Evolutionary conservation across 352 stramenopile genomes (phyloP), one percentile per base, ranked within the genome.

Genomic region (Aphanomyces invadans): DNA sequence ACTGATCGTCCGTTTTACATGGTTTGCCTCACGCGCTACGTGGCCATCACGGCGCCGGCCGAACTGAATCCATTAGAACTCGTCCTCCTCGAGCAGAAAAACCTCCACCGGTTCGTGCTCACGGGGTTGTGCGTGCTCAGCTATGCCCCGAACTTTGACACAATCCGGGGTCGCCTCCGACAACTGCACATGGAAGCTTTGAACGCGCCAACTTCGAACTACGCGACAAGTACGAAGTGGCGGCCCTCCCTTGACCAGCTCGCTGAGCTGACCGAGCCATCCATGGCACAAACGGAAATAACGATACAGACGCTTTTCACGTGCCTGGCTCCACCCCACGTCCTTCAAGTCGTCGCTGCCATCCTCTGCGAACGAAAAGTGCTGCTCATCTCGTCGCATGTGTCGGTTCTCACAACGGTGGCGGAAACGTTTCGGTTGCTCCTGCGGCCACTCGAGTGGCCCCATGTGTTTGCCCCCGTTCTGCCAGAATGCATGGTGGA

Each of bases 371-470:
- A 95, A 57, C 88, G 77, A 68, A 85, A 83, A 25, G 87, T 95
- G 46, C 69, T 95, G 36, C 77, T 95, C 57, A 76, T 92, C 9
- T 95, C 86, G 25, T 89, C 78, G 1, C 85, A 90, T 67, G 66
- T 87, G 11, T 92, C 86, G 0, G 83, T 92, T 62, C 71, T 95
- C 36, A 87, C 92, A 74, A 90, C 89, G 52, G 82, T 88, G 17
- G 74, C 73, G 57, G 87, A 95, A 64, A 82, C 85, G 0, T 69
- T 94, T 31, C 82, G 83, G 52, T 75, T 83, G 26, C 77, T 96
- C n/a, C 86, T 95, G 77, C 88, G 88, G 36, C 88, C 88, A 4
- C 65, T 96, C 19, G 72, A 83, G 19, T 96, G 88, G 88, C 85
- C 87, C 26, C 88, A 96, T 59, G 83, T 94, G 45, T 96, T 95